phyloP scores from a whole-genome alignment of 2,329 filamentous ascomycete genomes.

The Calonectria leucothoes region DNA sequence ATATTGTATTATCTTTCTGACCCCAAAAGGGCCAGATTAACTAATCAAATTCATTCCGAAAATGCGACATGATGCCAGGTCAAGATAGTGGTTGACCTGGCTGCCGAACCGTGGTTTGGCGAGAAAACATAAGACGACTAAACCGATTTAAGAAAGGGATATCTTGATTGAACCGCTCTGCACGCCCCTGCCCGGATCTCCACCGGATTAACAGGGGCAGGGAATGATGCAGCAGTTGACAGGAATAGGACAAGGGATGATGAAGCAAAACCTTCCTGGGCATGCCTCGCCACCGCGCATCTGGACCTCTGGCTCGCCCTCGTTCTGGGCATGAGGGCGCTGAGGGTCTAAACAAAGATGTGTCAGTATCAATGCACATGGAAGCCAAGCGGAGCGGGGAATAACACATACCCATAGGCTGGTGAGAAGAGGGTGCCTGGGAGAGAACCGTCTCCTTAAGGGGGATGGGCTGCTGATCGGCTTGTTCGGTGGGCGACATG shows the following conservation, averaged over 20 bases:
- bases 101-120: background rate
- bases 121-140: background rate
- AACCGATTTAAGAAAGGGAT: background rate
- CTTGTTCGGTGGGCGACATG: conserved; percentile 1
- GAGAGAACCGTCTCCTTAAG: conserved; percentile 5
- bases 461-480: background rate
- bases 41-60: background rate
- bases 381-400: background rate
- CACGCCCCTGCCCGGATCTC: background rate
- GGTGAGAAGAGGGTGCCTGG: conserved; percentile 1
- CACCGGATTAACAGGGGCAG: conserved; percentile 9
- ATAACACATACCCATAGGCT: conserved; percentile 9
- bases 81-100: background rate
- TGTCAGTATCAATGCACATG: background rate
- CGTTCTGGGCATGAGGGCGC: conserved; percentile 33
- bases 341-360: conserved; percentile 26
- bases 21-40: background rate
- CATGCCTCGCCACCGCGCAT: conserved; percentile 47
- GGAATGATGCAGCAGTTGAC: conserved; percentile 49
- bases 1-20: background rate
- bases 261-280: conserved; percentile 52
- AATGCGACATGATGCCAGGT: background rate
- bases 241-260: conserved; percentile 51
- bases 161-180: background rate
- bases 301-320: conserved; percentile 29